phyloP scores from a whole-genome alignment of 2,329 filamentous ascomycete species.

The Neofusicoccum ribis region DNA sequence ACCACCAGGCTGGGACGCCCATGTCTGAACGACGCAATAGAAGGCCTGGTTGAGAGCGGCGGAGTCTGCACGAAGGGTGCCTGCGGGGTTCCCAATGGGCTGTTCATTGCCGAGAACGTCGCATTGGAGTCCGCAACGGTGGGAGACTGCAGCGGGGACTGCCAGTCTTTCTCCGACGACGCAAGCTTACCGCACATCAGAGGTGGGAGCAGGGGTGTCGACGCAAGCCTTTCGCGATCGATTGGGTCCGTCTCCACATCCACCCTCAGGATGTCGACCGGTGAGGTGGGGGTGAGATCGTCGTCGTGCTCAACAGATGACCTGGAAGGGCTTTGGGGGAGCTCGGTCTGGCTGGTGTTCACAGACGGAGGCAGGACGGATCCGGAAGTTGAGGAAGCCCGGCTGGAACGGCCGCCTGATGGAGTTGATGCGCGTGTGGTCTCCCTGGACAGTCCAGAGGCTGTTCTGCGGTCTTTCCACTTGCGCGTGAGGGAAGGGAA shows the following conservation, averaged over 20 bases:
- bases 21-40: slow-evolving; percentile 69
- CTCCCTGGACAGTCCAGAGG: slow-evolving; percentile 25
- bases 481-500: slow-evolving; percentile 57
- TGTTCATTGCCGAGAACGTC: slow-evolving; percentile 45
- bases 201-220: slow-evolving; percentile 83
- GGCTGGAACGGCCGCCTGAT: slow-evolving; percentile 69
- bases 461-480: slow-evolving; percentile 49
- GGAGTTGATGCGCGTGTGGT: slow-evolving; percentile 27
- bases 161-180: slow-evolving; percentile 56
- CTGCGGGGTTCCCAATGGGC: slow-evolving; percentile 52
- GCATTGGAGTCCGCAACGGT: slow-evolving; percentile 64
- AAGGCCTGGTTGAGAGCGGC: slow-evolving; percentile 74
- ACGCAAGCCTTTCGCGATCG: slow-evolving; percentile 64
- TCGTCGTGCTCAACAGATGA: not conserved
- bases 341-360: slow-evolving; percentile 35
- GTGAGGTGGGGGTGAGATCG: slow-evolving; percentile 25
- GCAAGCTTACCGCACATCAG: slow-evolving; percentile 64
- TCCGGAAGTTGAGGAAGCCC: slow-evolving; percentile 74
- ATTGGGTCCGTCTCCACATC: slow-evolving; percentile 52
- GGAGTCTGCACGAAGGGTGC: slow-evolving; percentile 61
- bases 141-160: slow-evolving; percentile 85
- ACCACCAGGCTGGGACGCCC: slow-evolving; percentile 46
- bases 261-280: slow-evolving; percentile 39
- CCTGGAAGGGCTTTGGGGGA: slow-evolving; percentile 27
- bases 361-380: slow-evolving; percentile 46